Evolutionary conservation across 805 yeast genomes (phyloP).

Genomic region (Torulaspora maleeae): DNA sequence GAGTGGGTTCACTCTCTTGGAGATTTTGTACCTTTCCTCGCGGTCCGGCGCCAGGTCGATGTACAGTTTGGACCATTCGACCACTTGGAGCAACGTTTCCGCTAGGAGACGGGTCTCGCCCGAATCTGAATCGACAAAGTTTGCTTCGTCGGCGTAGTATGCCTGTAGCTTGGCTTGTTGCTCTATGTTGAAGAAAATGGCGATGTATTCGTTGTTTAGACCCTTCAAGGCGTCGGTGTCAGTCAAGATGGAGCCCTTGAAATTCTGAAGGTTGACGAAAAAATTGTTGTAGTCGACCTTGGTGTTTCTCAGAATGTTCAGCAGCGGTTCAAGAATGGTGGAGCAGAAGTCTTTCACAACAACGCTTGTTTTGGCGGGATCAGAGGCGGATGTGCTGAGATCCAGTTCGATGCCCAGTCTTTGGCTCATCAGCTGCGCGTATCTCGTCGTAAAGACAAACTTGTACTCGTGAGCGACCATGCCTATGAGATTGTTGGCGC

Average conservation of each 20-base stretch:
- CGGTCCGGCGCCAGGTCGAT: constrained; percentile 36
- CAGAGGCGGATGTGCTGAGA: constrained; percentile 19
- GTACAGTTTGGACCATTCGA: constrained; percentile 52
- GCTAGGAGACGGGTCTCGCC: constrained; percentile 36
- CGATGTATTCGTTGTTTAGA: constrained; percentile 16
- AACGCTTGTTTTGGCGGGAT: constrained; percentile 11
- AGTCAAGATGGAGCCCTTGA: constrained; percentile 39
- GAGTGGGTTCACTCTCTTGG: constrained; percentile 59
- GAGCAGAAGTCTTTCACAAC: constrained; percentile 20
- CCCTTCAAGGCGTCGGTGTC: constrained; percentile 27
- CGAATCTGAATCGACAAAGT: constrained; percentile 29
- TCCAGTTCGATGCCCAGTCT: constrained; percentile 62
- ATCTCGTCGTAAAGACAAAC: constrained; percentile 52
- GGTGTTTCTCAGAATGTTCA: constrained; percentile 55
- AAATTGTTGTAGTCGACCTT: constrained; percentile 77
- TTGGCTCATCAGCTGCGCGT: constrained; percentile 51
- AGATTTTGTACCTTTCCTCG: constrained; percentile 39
- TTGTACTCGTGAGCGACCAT: constrained; percentile 63
- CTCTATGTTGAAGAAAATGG: constrained; percentile 20
- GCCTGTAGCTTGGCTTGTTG: constrained; percentile 18
- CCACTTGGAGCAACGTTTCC: constrained; percentile 41
- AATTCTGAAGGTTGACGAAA: constrained; percentile 57
- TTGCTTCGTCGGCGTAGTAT: constrained; percentile 27
- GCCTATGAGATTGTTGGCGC: constrained; percentile 65
- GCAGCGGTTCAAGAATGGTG: constrained; percentile 50